Evolutionary conservation across 495 filamentous ascomycete genomes (phyloP), one percentile per base, ranked within the genome.

Genomic region (Talaromyces liani): DNA sequence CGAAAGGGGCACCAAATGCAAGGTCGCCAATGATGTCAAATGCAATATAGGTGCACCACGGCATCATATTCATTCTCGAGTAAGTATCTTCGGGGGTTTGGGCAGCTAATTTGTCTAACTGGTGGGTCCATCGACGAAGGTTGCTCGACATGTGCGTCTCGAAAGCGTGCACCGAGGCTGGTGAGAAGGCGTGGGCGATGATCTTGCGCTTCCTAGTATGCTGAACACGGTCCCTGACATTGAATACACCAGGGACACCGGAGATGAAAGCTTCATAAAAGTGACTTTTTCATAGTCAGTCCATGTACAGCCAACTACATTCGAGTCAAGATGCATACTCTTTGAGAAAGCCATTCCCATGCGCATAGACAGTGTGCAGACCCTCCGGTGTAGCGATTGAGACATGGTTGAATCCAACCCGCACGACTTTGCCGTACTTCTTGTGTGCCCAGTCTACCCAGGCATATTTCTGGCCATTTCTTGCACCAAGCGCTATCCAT

Each of bases 31-130:
- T 68, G 29, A 69, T 47, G 9, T 65, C 90, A 64, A 93, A 93
- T n/a, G 90, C 90, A 10, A 92, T 80, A 69, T 89, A 93, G 71
- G 92, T 93, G 81, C 91, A 91, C 90, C 90, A 93, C 60, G 89
- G 79, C 58, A 93, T 80, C 59, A 84, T 86, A 70, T 93, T 90
- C 60, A 91, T 76, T 58, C 81, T 73, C 24, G 73, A 73, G 66
- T 75, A 87, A 6, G 64, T 69, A 9, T 31, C 63, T 18, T 49
- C 22, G 2, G 61, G 36, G 18, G 16, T 74, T 6, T 62, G 65
- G 22, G 63, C 51, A 8, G 73, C 67, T 0, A 89, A 74, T 16
- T 72, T 69, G 69, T 92, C 87, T 81, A 88, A 87, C 74, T 88
- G 87, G 24, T 69, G 72, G 4, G 85, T 84, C 64, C 92, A 85